Percentiles rank a stretch among this genome's conserved stretches.
Conservation (phyloP, 495 filamentous ascomycete genomes). For the Parathielavia hyrcaniae region DNA sequence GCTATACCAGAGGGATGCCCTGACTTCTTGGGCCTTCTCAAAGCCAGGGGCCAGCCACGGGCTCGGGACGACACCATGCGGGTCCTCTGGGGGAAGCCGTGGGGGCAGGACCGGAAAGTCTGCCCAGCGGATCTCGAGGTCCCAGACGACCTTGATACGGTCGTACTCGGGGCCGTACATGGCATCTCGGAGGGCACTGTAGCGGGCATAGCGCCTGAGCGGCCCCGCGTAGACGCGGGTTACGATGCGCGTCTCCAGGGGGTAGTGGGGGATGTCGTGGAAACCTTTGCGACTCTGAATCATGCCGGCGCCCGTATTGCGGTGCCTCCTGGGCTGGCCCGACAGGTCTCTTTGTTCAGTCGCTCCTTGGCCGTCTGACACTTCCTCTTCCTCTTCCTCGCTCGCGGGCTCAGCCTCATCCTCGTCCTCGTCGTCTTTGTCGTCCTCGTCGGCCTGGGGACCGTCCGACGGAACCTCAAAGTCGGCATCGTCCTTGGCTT, state of each 20-base stretch:
- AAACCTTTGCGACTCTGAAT: conserved; percentile 26
- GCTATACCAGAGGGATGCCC: conserved; percentile 31
- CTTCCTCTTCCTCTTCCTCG: conserved; percentile 23
- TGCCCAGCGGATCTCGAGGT: conserved; percentile 37
- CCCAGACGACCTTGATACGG: conserved; percentile 36
- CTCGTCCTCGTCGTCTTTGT: conserved; percentile 3
- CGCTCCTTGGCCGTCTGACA: conserved; percentile 22
- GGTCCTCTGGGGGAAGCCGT: conserved; percentile 23
- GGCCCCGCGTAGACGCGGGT: conserved; percentile 44
- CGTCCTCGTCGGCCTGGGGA: conserved; percentile 18
- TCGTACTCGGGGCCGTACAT: conserved; percentile 41
- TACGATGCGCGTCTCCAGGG: conserved; percentile 41
- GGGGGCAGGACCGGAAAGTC: conserved; percentile 38
- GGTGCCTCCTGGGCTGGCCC: conserved; percentile 19
- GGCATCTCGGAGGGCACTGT: conserved; percentile 37
- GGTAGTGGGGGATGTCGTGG: conserved; percentile 40
- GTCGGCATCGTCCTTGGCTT: conserved; percentile 23
- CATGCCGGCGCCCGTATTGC: conserved; percentile 25
- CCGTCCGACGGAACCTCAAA: conserved; percentile 19
- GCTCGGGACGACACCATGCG: conserved; percentile 31
- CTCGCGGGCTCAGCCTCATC: conserved; percentile 8
- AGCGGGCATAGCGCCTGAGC: conserved; percentile 41
- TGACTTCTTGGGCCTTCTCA: conserved; percentile 25
- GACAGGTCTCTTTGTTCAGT: conserved; percentile 15
- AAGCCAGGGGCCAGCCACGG: conserved; percentile 38